These are phyloP conservation scores for Oryza rufipogon DNA, from an alignment of 176 grass and related monocot genomes.

Conservation along the genomic window DNA sequence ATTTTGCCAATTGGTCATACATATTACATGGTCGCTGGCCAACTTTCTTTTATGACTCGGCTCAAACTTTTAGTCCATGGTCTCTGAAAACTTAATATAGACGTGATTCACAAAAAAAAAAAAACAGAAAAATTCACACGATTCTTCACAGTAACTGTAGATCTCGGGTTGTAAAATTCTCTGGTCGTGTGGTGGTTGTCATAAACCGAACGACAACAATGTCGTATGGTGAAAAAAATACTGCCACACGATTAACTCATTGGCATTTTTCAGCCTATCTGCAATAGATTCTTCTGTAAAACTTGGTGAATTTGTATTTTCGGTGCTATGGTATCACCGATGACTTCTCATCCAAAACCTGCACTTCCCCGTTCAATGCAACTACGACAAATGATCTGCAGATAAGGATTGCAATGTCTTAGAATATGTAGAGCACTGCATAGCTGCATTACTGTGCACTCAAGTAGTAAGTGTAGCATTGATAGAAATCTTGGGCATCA, in stretches of 20 bases:
- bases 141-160: background rate
- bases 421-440: background rate
- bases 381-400: slow-evolving; percentile 70
- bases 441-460: background rate
- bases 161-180: background rate
- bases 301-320: background rate
- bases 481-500: background rate
- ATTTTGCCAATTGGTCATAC: background rate
- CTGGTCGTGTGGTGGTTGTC: background rate
- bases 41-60: background rate
- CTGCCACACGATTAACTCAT: background rate
- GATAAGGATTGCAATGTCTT: slow-evolving; percentile 14
- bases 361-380: slow-evolving; percentile 64
- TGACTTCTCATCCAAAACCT: slow-evolving; percentile 61
- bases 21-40: background rate
- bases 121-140: background rate
- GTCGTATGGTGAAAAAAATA: background rate
- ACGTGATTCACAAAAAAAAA: background rate
- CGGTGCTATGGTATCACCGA: slow-evolving; percentile 44
- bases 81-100: background rate
- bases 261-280: slow-evolving; percentile 13
- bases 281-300: background rate
- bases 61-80: background rate
- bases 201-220: background rate
- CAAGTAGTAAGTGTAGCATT: background rate